Conservation (phyloP, 2,329 filamentous ascomycete species). For the Cordyceps pruinosa region DNA sequence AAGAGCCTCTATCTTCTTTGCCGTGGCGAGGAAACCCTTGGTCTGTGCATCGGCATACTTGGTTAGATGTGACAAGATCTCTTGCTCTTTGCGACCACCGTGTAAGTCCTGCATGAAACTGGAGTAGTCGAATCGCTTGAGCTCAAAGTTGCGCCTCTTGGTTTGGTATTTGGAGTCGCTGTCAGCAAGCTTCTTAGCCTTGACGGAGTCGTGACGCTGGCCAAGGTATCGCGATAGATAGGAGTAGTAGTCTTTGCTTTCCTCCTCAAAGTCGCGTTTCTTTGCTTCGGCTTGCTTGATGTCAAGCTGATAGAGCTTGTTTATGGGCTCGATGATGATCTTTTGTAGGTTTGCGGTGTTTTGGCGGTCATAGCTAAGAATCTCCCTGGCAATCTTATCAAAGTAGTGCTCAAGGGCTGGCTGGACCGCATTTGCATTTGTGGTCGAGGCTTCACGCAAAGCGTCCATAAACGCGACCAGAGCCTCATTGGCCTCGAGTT, state of each 20-base stretch:
- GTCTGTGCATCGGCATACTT: conserved; percentile 91
- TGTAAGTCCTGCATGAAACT: conserved; percentile 99
- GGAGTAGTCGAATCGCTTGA: conserved; percentile 97
- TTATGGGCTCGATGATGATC: conserved; percentile 90
- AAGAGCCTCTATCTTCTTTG: conserved; percentile 80
- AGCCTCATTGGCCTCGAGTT: conserved; percentile 78
- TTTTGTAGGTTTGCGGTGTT: conserved; percentile 82
- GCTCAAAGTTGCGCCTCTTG: conserved; percentile 89
- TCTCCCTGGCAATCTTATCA: conserved; percentile 90
- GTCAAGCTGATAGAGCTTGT: conserved; percentile 85
- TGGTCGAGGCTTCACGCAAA: conserved; percentile 77
- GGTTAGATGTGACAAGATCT: conserved; percentile 88
- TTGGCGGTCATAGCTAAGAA: conserved; percentile 76
- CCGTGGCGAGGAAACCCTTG: conserved; percentile 69
- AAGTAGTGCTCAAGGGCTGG: conserved; percentile 97
- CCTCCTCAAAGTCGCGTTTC: conserved; percentile 96
- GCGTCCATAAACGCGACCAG: conserved; percentile 78
- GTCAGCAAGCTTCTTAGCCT: conserved; percentile 92
- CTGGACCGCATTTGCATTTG: conserved; percentile 93
- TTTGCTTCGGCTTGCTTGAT: conserved; percentile 97
- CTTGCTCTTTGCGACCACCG: conserved; percentile 95
- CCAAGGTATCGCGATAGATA: conserved; percentile 95
- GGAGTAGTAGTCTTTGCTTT: conserved; percentile 96
- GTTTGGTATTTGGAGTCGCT: conserved; percentile 95
- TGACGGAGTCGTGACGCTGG: conserved; percentile 88